These are phyloP conservation scores for Priceomyces melissophilus DNA, from an alignment of 805 yeast species.

Conservation along the genomic window DNA sequence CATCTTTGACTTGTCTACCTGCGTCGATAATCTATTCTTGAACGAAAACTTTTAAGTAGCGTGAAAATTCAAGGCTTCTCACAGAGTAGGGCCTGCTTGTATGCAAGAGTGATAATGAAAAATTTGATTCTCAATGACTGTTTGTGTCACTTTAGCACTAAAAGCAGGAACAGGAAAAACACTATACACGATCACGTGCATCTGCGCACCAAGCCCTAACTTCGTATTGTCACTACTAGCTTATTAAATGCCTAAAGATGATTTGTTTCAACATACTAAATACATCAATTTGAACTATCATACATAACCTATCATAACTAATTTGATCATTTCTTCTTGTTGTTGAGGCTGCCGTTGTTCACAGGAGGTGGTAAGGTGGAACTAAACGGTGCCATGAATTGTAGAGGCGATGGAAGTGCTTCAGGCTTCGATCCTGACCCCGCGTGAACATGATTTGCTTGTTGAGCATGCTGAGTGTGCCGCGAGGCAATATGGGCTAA, in stretches of 20 bases:
- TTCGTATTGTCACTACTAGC: too few species aligned
- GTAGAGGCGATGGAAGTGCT: slow-evolving; percentile 18
- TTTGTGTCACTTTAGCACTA: slow-evolving; percentile 2
- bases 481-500: neutral
- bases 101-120: neutral
- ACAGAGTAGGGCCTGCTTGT: neutral
- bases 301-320: too few species aligned
- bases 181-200: too few species aligned
- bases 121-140: neutral
- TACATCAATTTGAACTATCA: too few species aligned
- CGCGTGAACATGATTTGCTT: slow-evolving; percentile 10
- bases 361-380: slow-evolving; percentile 4
- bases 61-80: slow-evolving; percentile 2
- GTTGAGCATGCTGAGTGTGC: neutral
- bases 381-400: slow-evolving; percentile 35
- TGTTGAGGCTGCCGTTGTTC: neutral
- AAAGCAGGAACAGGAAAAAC: too few species aligned
- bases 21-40: slow-evolving; percentile 14
- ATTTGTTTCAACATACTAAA: too few species aligned
- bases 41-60: slow-evolving; percentile 9
- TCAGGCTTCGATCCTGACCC: slow-evolving; percentile 1
- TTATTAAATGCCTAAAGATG: too few species aligned
- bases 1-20: slow-evolving; percentile 39
- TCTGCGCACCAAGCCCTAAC: too few species aligned
- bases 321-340: too few species aligned